phyloP scores from a whole-genome alignment of 2,329 filamentous ascomycete genomes.

The Calonectria pauciramosa region DNA sequence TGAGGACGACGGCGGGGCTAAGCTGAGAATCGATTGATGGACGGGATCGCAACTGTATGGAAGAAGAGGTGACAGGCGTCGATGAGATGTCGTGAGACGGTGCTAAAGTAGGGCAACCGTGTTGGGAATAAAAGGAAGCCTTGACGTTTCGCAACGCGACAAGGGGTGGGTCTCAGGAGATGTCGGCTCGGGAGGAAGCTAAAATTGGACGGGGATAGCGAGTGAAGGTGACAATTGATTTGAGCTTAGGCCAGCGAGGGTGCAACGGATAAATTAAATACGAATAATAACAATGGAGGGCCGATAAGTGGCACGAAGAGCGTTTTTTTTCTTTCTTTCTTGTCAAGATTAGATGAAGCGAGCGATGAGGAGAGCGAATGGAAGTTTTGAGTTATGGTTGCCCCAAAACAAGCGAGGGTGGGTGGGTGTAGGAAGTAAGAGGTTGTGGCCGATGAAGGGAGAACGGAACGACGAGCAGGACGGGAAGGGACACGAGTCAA shows the following conservation, averaged over 20 bases:
- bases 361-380: conserved; percentile 19
- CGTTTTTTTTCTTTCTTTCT: not conserved
- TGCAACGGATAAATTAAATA: conserved; percentile 13
- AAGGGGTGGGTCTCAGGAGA: conserved; percentile 30
- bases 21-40: conserved; percentile 11
- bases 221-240: conserved; percentile 23
- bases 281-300: conserved; percentile 1
- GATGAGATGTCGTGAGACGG: not conserved
- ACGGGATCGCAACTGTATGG: conserved; percentile 9
- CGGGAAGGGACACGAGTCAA: conserved; percentile 36
- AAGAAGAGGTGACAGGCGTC: not conserved
- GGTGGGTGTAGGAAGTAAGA: not conserved
- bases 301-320: not conserved
- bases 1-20: not conserved
- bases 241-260: conserved; percentile 11
- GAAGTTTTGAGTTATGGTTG: conserved; percentile 22
- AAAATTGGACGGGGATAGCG: conserved; percentile 19
- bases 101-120: not conserved
- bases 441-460: conserved; percentile 7
- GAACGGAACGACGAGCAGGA: conserved; percentile 4
- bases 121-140: conserved; percentile 14
- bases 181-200: conserved; percentile 13
- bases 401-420: conserved; percentile 15
- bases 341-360: conserved; percentile 11
- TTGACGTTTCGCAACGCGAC: conserved; percentile 33